Base-by-base conservation (phyloP, 1,284 basidiomycete species). In the Irpex sp. region DNA sequence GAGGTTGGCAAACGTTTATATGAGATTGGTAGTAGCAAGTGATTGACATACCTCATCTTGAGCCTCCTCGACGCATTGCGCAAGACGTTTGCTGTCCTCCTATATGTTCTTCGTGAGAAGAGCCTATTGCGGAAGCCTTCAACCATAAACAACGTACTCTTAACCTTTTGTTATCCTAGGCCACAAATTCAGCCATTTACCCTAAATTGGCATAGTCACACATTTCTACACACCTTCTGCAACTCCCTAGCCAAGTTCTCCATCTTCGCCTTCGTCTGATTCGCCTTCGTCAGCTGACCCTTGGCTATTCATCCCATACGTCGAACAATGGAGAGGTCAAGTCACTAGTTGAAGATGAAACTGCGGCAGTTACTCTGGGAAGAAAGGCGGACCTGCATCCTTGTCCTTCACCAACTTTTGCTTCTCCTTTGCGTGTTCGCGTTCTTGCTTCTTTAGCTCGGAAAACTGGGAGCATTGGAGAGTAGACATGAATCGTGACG, bases 321-420 rank as follows among this genome's bases (percentile, higher is more conserved):
- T n/a, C 40, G 15, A n/a, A 44, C 4, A 4, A 13, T 4, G 52
- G n/a, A 58, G 40, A 34, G 52, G 62, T 64, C 69, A 52, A 59
- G 5, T 19, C 60, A 58, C 9, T 36, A 49, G 19, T 63, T 49
- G 59, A 21, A 57, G 13, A 52, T 60, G 54, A 64, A 52, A 1
- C n/a, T 49, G 57, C 8, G 57, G 26, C 37, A 21, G 11, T 57
- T 60, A 60, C 58, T 64, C 64, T 64, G 62, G 17, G 48, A 63
- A 8, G 49, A 61, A 56, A 44, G 55, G 77, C 82, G 64, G 68
- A 92, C 91, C 91, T 67, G 91, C 85, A 77, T 93, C 91, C 78
- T 93, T 93, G 81, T 93, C 91, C 77, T 93, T 93, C 59, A 85
- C 81, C 48, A 93, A 78, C 72, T 93, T 93, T 79, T 93, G 91